phyloP scores from a whole-genome alignment of 73 alveolate genomes.

The Tetrahymena elliotti region DNA sequence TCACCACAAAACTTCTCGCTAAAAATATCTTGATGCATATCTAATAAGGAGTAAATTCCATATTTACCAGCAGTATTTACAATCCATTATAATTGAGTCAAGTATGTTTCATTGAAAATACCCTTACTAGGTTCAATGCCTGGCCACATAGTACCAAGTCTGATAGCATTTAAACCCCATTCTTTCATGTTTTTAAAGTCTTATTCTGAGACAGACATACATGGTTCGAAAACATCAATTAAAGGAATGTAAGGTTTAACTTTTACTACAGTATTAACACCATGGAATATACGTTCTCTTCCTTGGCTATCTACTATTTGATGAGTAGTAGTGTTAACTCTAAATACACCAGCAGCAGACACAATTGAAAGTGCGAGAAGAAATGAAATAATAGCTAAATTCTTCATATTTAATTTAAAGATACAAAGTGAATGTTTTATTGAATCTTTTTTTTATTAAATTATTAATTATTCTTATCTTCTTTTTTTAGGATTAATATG shows the following conservation, averaged over 20 bases:
- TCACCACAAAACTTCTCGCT: slow-evolving; percentile 35
- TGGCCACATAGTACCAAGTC: slow-evolving; percentile 45
- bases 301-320: slow-evolving; percentile 1
- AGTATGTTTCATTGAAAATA: slow-evolving; percentile 8
- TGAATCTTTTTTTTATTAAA: no score
- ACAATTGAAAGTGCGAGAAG: background rate
- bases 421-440: background rate
- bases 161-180: slow-evolving; percentile 34
- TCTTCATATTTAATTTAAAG: background rate
- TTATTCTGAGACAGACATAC: background rate
- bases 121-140: slow-evolving; percentile 21
- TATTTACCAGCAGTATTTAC: slow-evolving; percentile 6
- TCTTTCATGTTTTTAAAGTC: slow-evolving; percentile 9
- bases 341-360: background rate
- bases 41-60: slow-evolving; percentile 16
- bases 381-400: background rate
- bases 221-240: slow-evolving; percentile 10
- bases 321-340: background rate
- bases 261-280: slow-evolving; percentile 17
- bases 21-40: slow-evolving; percentile 29
- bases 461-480: no score
- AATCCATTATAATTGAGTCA: background rate
- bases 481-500: background rate
- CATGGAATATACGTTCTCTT: slow-evolving; percentile 28
- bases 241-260: slow-evolving; percentile 33